Conservation (phyloP, 1,284 basidiomycete genomes). For the Phlebopus sp. region DNA sequence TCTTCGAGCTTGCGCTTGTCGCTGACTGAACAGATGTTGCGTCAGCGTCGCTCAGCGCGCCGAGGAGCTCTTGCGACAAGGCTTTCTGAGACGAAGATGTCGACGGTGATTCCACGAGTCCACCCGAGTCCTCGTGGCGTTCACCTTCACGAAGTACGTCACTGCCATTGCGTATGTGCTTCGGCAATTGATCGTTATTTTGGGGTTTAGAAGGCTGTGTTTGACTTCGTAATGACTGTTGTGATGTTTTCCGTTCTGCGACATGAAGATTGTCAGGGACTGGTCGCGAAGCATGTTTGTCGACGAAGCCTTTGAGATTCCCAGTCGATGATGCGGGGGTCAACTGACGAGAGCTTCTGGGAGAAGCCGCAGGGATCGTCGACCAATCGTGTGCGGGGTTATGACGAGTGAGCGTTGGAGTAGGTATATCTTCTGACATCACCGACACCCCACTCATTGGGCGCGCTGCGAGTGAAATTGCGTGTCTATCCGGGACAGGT, state of each 20-base stretch:
- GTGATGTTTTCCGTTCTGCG: constrained; percentile 21
- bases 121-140: constrained; percentile 21
- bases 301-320: constrained; percentile 36
- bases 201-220: constrained; percentile 32
- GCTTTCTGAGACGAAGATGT: constrained; percentile 21
- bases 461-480: constrained; percentile 34
- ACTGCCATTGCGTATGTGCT: constrained; percentile 6
- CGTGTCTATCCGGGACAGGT: constrained; percentile 29
- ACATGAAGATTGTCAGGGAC: neutral
- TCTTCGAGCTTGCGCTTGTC: constrained; percentile 31
- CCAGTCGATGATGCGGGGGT: constrained; percentile 38
- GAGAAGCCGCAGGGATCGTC: constrained; percentile 15
- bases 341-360: constrained; percentile 26
- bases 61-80: constrained; percentile 28
- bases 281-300: constrained; percentile 14
- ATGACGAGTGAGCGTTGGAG: constrained; percentile 23
- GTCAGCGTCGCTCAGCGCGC: constrained; percentile 37
- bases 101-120: constrained; percentile 52
- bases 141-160: constrained; percentile 17
- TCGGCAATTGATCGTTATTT: constrained; percentile 16
- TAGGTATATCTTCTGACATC: constrained; percentile 25
- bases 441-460: constrained; percentile 20
- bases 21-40: constrained; percentile 38
- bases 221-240: constrained; percentile 22
- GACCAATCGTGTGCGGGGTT: constrained; percentile 22